phyloP scores from a whole-genome alignment of 1,284 basidiomycete genomes.

The Cryptococcus maquisensis region DNA sequence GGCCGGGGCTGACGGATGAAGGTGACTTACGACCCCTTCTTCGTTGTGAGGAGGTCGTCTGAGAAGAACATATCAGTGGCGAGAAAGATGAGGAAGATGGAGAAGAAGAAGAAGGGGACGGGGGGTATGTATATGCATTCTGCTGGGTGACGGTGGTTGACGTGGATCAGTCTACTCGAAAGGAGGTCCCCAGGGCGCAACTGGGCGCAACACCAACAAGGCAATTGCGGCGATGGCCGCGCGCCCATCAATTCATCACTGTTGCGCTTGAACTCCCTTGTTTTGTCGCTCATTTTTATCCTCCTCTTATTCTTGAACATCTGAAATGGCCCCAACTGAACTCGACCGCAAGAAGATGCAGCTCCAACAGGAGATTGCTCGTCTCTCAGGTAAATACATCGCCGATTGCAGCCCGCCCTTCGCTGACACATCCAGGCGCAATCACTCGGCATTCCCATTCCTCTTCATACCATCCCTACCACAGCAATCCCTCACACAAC shows the following conservation, averaged over 20 bases:
- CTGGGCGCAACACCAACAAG: background rate
- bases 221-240: too few relatives aligned
- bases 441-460: conserved; percentile 28
- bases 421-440: conserved; percentile 21
- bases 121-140: conserved; percentile 2
- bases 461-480: too few relatives aligned
- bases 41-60: conserved; percentile 36
- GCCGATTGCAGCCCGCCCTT: background rate
- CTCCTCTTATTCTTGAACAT: too few relatives aligned
- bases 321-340: conserved; percentile 12
- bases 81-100: background rate
- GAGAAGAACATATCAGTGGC: conserved; percentile 37
- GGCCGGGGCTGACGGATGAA: background rate
- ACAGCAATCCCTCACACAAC: conserved; percentile 39
- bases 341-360: conserved; percentile 41
- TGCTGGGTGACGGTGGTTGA: background rate
- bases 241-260: too few relatives aligned
- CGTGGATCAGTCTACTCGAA: too few relatives aligned
- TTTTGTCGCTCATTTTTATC: too few relatives aligned
- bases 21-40: conserved; percentile 37
- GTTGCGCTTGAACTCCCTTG: too few relatives aligned
- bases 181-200: too few relatives aligned
- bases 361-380: conserved; percentile 47
- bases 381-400: conserved; percentile 39
- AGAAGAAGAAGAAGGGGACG: conserved; percentile 10